Base-by-base conservation (phyloP, 2,329 filamentous ascomycete genomes). In the Botrytis deweyae region DNA sequence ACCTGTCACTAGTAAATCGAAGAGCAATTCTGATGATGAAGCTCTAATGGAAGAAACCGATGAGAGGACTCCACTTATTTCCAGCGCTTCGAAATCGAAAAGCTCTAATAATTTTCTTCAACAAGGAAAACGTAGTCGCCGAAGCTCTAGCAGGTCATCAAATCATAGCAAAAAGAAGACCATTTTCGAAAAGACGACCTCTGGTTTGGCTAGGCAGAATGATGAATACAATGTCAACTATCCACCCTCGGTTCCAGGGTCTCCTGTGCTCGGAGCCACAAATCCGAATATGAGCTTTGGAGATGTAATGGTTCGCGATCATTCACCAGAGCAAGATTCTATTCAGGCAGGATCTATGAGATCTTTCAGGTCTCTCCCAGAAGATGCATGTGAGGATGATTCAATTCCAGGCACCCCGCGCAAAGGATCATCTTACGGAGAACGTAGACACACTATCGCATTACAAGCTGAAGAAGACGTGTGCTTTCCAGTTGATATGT, bases 401-500 rank as follows among this genome's bases (percentile, higher is more conserved):
- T 82, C 82, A 10, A 49, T 74, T 22, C 64, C 73, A 29, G 75
- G 72, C 8, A 77, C 78, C 14, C 77, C 78, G 40, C 73, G 77
- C 36, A 76, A 77, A 72, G 79, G 80, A 20, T 73, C 73, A 1
- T 75, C 68, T 38, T 80, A 76, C 62, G 78, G 80, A 44, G 80
- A 85, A 29, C 82, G 86, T 67, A 87, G 91, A 55, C 86, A 87
- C 73, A 90, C 88, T 8, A 87, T 90, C 76, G 86, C 87, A 20
- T 82, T 91, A 20, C 87, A 91, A 18, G 93, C 91, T 0, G 90
- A 96, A 79, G 93, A 93, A 77, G 96, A 98, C 83, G 95, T 98
- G 0, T 98, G 96, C 84, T 98, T 97, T 79, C 95, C 95, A 0
- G 90, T 90, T 9, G 91, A 92, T 72, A 87, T 94, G 83, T 96